phyloP scores from a whole-genome alignment of 495 filamentous ascomycete genomes.

The Xylaria telfairii region DNA sequence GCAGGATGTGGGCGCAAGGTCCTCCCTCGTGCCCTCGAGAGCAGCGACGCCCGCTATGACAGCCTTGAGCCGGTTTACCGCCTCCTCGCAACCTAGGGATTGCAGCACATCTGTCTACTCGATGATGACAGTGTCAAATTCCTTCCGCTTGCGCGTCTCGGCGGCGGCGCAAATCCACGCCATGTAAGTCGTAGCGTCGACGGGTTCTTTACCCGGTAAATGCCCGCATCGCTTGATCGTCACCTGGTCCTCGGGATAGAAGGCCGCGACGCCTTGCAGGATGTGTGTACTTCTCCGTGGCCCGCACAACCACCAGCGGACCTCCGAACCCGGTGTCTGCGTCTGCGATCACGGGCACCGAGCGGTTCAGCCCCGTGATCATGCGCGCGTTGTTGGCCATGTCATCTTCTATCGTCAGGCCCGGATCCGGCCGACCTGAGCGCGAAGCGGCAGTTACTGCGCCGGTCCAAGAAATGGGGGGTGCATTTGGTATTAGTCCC shows the following conservation, averaged over 20 bases:
- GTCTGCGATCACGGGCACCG: slow-evolving; percentile 68
- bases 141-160: slow-evolving; percentile 42
- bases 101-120: slow-evolving; percentile 74
- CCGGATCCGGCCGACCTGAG: slow-evolving; percentile 70
- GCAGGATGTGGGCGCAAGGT: slow-evolving; percentile 60
- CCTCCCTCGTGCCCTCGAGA: slow-evolving; percentile 66
- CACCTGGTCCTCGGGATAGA: slow-evolving; percentile 77
- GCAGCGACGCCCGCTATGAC: slow-evolving; percentile 65
- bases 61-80: slow-evolving; percentile 60
- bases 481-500: slow-evolving; percentile 1
- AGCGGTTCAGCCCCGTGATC: slow-evolving; percentile 67
- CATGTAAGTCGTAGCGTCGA: slow-evolving; percentile 57
- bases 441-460: slow-evolving; percentile 69
- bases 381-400: slow-evolving; percentile 70
- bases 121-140: slow-evolving; percentile 69
- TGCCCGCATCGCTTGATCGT: slow-evolving; percentile 71
- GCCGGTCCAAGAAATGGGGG: slow-evolving; percentile 61
- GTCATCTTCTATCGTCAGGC: slow-evolving; percentile 66
- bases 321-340: slow-evolving; percentile 72
- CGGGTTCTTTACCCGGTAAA: slow-evolving; percentile 66
- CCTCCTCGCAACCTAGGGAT: slow-evolving; percentile 66
- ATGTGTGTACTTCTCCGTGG: slow-evolving; percentile 69
- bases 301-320: slow-evolving; percentile 66
- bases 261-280: slow-evolving; percentile 69
- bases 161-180: slow-evolving; percentile 59